Percentiles rank a stretch among this genome's conserved stretches.
phyloP scores from a whole-genome alignment of 192 early-diverging fungal genomes.

The Entomortierella chlamydospora region DNA sequence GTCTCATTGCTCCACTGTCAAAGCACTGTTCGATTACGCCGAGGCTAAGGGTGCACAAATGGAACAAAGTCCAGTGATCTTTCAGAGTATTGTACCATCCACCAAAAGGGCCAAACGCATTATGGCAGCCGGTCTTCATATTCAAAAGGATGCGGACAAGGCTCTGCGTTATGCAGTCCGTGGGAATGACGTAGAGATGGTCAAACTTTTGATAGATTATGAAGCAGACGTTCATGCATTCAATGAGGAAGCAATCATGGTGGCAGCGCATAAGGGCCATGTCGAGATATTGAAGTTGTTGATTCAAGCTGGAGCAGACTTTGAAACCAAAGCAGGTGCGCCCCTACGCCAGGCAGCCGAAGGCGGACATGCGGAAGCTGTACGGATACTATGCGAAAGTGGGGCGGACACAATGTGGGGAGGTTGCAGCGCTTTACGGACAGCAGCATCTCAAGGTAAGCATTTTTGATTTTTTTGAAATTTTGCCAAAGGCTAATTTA shows the following conservation, averaged over 20 bases:
- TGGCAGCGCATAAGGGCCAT: constrained; percentile 44
- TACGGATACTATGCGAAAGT: constrained; percentile 26
- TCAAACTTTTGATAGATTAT: constrained; percentile 41
- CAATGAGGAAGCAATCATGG: constrained; percentile 32
- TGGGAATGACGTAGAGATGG: constrained; percentile 52
- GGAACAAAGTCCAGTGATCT: background rate
- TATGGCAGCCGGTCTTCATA: constrained; percentile 24
- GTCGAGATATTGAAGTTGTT: constrained; percentile 38
- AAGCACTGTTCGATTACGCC: constrained; percentile 39
- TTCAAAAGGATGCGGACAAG: constrained; percentile 50
- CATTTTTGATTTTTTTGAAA: background rate
- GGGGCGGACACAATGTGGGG: constrained; percentile 51
- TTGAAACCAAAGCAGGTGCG: constrained; percentile 29
- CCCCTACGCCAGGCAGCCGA: constrained; percentile 38
- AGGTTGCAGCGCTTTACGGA: constrained; percentile 40
- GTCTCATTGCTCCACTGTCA: constrained; percentile 32
- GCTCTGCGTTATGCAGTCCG: constrained; percentile 48
- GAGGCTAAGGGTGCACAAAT: constrained; percentile 21
- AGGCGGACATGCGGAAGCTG: constrained; percentile 36
- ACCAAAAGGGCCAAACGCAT: constrained; percentile 30
- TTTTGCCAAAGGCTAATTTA: background rate
- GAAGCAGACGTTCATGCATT: constrained; percentile 49
- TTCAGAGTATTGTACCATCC: constrained; percentile 15
- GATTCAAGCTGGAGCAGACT: constrained; percentile 41
- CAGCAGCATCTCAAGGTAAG: constrained; percentile 39